phyloP scores from a whole-genome alignment of 768 basidiomycete genomes.

The Collybiopsis confluens region DNA sequence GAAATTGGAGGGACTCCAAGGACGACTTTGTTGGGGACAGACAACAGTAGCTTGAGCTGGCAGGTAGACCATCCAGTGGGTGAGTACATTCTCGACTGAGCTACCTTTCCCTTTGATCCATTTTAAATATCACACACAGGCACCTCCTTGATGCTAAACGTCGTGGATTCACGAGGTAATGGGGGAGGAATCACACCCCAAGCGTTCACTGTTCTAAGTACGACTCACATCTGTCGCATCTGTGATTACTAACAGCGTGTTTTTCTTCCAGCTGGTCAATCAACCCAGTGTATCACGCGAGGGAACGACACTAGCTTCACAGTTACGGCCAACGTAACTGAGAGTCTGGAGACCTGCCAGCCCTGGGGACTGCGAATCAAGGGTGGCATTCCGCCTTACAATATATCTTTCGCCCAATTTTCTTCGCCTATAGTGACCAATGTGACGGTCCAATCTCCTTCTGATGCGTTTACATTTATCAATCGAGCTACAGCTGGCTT shows the following conservation, averaged over 20 bases:
- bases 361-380: slow-evolving; percentile 36
- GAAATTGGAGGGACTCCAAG: slow-evolving; percentile 23
- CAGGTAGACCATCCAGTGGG: slow-evolving; percentile 27
- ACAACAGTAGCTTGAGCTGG: slow-evolving; percentile 28
- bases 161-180: slow-evolving; percentile 33
- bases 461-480: slow-evolving; percentile 32
- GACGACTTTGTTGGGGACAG: slow-evolving; percentile 23
- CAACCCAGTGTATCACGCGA: slow-evolving; percentile 26
- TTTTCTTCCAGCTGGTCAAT: slow-evolving; percentile 22
- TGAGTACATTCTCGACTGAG: slow-evolving; percentile 14
- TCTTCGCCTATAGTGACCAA: slow-evolving; percentile 31
- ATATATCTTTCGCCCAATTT: slow-evolving; percentile 28
- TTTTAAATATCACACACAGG: slow-evolving; percentile 20
- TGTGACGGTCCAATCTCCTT: slow-evolving; percentile 27
- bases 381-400: slow-evolving; percentile 38
- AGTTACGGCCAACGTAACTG: slow-evolving; percentile 31
- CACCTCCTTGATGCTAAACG: slow-evolving; percentile 28
- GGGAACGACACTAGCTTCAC: slow-evolving; percentile 23
- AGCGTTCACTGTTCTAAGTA: slow-evolving; percentile 28
- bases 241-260: not conserved
- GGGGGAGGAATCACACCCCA: slow-evolving; percentile 27
- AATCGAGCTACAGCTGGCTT: slow-evolving; percentile 29
- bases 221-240: slow-evolving; percentile 10
- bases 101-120: not conserved
- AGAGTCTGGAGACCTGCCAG: slow-evolving; percentile 31